Conservation (phyloP, 768 basidiomycete species). For the Naganishia vishniacii region DNA sequence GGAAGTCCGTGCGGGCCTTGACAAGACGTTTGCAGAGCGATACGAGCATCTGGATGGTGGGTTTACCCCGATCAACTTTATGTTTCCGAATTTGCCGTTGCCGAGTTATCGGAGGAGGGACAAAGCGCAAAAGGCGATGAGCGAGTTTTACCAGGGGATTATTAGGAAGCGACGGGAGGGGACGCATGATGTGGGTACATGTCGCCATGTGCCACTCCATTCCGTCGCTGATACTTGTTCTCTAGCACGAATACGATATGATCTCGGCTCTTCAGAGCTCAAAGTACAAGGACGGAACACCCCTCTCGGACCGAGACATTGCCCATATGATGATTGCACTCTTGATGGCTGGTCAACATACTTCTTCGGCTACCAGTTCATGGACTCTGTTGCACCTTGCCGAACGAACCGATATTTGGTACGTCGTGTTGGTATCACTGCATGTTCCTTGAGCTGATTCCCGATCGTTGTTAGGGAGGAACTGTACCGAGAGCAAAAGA, state of each 20-base stretch:
- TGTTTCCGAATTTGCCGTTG: conserved; percentile 88
- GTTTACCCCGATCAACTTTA: conserved; percentile 90
- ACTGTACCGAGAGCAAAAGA: conserved; percentile 83
- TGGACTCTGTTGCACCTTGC: conserved; percentile 89
- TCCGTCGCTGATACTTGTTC: not conserved
- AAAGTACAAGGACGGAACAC: conserved; percentile 71
- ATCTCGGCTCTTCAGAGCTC: conserved; percentile 78
- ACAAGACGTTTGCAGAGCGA: conserved; percentile 75
- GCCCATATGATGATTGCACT: conserved; percentile 98
- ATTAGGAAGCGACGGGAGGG: conserved; percentile 63
- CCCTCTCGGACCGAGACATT: conserved; percentile 79
- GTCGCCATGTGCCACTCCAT: not conserved
- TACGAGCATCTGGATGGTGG: conserved; percentile 90
- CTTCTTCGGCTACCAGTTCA: conserved; percentile 82
- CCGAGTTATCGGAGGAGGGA: conserved; percentile 85
- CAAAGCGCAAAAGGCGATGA: conserved; percentile 84
- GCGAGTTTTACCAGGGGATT: conserved; percentile 83
- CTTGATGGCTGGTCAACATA: conserved; percentile 99
- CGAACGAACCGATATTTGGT: conserved; percentile 67
- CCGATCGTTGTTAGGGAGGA: conserved; percentile 60
- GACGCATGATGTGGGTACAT: conserved; percentile 50
- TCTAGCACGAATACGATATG: conserved; percentile 77
- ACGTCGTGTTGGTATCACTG: conserved; percentile 46
- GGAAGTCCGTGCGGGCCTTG: conserved; percentile 72
- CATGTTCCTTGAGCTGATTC: not conserved